phyloP scores from a whole-genome alignment of 495 filamentous ascomycete genomes.

The Penicillium alfredii region DNA sequence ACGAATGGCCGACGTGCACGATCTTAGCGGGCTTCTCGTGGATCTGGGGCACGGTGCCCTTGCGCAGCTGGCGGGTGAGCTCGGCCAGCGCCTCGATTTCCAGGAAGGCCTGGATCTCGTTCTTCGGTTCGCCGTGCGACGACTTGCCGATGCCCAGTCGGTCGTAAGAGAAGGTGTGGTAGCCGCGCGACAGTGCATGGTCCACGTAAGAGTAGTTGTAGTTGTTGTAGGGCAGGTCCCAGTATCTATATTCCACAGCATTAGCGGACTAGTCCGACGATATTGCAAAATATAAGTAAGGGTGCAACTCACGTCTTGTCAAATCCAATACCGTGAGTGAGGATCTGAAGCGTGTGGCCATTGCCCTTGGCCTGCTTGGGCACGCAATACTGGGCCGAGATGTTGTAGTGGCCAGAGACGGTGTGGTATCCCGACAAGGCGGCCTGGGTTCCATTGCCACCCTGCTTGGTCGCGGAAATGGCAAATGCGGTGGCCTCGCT shows the following conservation, averaged over 20 bases:
- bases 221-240: conserved; percentile 50
- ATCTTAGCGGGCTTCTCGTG: conserved; percentile 38
- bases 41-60: conserved; percentile 21
- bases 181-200: conserved; percentile 46
- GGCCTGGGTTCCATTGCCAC: conserved; percentile 27
- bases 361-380: conserved; percentile 10
- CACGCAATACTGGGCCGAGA: conserved; percentile 30
- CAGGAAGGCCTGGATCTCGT: conserved; percentile 45
- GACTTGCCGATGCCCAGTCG: conserved; percentile 54
- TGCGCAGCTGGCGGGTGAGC: conserved; percentile 44
- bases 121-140: conserved; percentile 48
- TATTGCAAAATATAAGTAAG: neutral
- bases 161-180: conserved; percentile 51
- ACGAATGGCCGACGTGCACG: conserved; percentile 51
- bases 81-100: conserved; percentile 47
- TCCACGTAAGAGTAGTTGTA: conserved; percentile 46
- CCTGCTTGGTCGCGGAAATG: conserved; percentile 28
- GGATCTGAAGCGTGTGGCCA: conserved; percentile 39
- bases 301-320: conserved; percentile 10
- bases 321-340: conserved; percentile 55
- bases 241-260: conserved; percentile 40
- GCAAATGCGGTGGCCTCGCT: conserved; percentile 34
- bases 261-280: neutral
- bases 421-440: conserved; percentile 26
- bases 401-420: conserved; percentile 26